Evolutionary conservation across 2,329 filamentous ascomycete species (phyloP).

Genomic region (Aspergillus sp.): DNA sequence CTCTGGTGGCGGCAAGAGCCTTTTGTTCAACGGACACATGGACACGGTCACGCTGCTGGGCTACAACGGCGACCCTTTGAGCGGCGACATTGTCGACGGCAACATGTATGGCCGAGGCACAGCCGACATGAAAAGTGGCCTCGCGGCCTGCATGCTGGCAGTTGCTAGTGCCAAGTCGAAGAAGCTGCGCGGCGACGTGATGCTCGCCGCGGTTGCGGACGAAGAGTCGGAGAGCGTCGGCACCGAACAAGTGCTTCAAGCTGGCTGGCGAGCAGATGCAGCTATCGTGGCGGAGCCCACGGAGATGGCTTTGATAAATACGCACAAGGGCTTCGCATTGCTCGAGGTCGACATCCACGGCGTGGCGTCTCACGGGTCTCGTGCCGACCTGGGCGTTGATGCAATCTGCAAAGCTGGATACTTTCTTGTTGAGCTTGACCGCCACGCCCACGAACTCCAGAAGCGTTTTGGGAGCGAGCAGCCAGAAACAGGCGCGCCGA

Average conservation of each 20-base stretch:
- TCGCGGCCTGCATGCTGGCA: background rate
- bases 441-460: background rate
- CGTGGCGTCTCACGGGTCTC: background rate
- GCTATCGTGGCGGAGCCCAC: background rate
- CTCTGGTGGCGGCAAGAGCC: background rate
- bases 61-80: background rate
- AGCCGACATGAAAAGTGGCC: background rate
- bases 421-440: background rate
- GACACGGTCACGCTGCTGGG: background rate
- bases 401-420: background rate
- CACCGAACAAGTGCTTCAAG: background rate
- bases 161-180: background rate
- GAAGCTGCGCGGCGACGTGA: background rate
- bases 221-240: background rate
- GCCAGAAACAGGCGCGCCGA: background rate
- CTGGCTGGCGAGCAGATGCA: background rate
- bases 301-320: background rate
- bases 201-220: background rate
- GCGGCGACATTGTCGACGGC: background rate
- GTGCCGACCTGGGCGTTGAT: background rate
- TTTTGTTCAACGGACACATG: background rate
- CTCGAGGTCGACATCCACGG: background rate
- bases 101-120: background rate
- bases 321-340: background rate
- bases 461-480: background rate